Evolutionary conservation across 257 asterid species (phyloP).

Genomic region (Oldenlandia corymbosa): DNA sequence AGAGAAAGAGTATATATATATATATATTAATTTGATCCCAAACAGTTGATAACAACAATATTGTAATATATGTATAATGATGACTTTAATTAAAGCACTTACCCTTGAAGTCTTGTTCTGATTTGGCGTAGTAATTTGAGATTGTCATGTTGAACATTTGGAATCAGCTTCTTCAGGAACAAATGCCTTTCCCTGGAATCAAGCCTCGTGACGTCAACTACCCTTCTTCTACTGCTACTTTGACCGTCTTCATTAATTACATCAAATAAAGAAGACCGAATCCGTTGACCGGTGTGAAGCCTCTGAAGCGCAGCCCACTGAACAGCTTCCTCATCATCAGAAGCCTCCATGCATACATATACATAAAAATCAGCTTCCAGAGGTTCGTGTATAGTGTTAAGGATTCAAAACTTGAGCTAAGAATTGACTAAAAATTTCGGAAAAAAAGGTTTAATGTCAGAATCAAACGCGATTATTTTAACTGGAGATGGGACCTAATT

Average conservation of each 20-base stretch:
- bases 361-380: too few relatives aligned
- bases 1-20: too few relatives aligned
- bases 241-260: conserved; percentile 7
- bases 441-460: too few relatives aligned
- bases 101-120: conserved; percentile 32
- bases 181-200: conserved; percentile 23
- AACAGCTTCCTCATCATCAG: conserved; percentile 26
- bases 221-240: conserved; percentile 5
- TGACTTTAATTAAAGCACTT: neutral
- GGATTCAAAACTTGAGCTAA: too few relatives aligned
- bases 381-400: too few relatives aligned
- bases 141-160: conserved; percentile 31
- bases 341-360: too few relatives aligned
- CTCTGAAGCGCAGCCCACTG: conserved; percentile 46
- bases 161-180: conserved; percentile 31
- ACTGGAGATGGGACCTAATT: too few relatives aligned
- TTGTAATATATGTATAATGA: too few relatives aligned
- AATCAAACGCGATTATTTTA: too few relatives aligned
- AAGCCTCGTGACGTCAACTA: conserved; percentile 35
- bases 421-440: too few relatives aligned
- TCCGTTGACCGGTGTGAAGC: conserved; percentile 28
- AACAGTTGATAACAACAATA: too few relatives aligned
- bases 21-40: too few relatives aligned
- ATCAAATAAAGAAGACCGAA: conserved; percentile 28
- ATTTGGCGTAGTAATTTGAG: conserved; percentile 25